Base-by-base conservation (phyloP, 768 basidiomycete genomes). In the Leccinum arenicola region DNA sequence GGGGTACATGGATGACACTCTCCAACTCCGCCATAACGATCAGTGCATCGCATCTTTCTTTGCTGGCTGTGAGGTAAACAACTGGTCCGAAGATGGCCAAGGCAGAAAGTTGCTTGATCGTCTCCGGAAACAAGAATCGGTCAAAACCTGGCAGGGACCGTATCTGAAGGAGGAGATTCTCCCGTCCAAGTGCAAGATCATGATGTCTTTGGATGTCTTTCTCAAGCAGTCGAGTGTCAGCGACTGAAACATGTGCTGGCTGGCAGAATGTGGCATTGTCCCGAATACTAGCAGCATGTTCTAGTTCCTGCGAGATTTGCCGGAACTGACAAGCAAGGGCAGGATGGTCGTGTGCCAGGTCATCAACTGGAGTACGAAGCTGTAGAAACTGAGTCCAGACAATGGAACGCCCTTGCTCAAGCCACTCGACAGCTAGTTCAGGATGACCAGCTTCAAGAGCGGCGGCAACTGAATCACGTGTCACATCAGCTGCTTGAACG, bases 271-370 rank as follows among this genome's bases (percentile, higher is more conserved):
- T 1, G 40, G 40, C 8, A 43, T 43, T 8, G 40, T 43, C 40
- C 17, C 40, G 40, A 43, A 8, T n/a, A 10, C 40, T n/a, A 10
- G 40, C 40, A 43, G 40, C 40, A 43, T n/a, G n/a, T 43, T 4
- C 40, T 4, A 43, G 9, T 4, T 43, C 40, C 8, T 43, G 40
- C n/a, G 40, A 43, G n/a, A 43, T 43, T 10, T 43, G 8, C 10
- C 2, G n/a, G 2, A 43, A n/a, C 4, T 43, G n/a, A 43, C 0
- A 0, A n/a, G n/a, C n/a, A n/a, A 43, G 40, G 40, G n/a, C 9
- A 43, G 40, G 40, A n/a, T 43, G n/a, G 0, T 43, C 40, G 8
- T 43, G 23, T 4, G 23, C 23, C 23, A 25, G 23, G 23, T 25
- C 23, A 25, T 25, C 23, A 25, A 25, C 23, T 25, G 23, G 23